phyloP scores from a whole-genome alignment of 768 basidiomycete species.

The Xerocomellus chrysenteron region DNA sequence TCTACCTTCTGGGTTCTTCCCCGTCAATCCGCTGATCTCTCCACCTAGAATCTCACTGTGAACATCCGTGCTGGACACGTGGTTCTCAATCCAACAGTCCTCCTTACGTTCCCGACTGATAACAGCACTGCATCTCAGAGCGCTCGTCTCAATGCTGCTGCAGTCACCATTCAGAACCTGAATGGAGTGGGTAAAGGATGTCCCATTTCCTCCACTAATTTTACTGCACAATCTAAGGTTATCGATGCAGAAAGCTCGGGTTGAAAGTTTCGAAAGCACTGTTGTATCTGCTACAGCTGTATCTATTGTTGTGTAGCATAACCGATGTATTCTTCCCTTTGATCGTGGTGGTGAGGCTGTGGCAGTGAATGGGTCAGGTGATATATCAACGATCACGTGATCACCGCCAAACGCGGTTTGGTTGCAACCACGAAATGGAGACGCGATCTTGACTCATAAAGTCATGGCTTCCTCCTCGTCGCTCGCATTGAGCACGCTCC shows the following conservation, averaged over 20 bases:
- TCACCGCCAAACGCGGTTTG: slow-evolving; percentile 17
- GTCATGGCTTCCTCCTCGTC: slow-evolving; percentile 33
- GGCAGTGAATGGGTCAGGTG: slow-evolving; percentile 16
- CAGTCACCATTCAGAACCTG: slow-evolving; percentile 71
- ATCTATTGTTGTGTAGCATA: background rate
- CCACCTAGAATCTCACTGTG: slow-evolving; percentile 32
- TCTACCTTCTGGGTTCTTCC: background rate
- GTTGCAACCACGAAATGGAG: slow-evolving; percentile 18
- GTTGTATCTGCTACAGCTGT: background rate
- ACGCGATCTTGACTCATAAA: slow-evolving; percentile 10
- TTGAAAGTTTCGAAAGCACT: background rate
- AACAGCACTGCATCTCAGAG: slow-evolving; percentile 37
- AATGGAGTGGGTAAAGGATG: slow-evolving; percentile 66
- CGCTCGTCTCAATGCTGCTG: slow-evolving; percentile 54
- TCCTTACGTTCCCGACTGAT: slow-evolving; percentile 45
- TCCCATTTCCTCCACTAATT: slow-evolving; percentile 62
- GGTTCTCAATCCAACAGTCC: slow-evolving; percentile 41
- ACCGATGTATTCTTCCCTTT: background rate
- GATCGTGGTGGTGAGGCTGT: too few relatives aligned
- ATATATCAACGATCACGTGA: slow-evolving; percentile 30
- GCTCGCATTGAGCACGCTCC: slow-evolving; percentile 56
- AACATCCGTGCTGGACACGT: slow-evolving; percentile 43
- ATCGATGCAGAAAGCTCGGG: slow-evolving; percentile 14
- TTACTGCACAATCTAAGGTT: slow-evolving; percentile 39
- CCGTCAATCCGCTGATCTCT: background rate